Evolutionary conservation across 352 stramenopile species (phyloP).

Genomic region (Pythium oligandrum): DNA sequence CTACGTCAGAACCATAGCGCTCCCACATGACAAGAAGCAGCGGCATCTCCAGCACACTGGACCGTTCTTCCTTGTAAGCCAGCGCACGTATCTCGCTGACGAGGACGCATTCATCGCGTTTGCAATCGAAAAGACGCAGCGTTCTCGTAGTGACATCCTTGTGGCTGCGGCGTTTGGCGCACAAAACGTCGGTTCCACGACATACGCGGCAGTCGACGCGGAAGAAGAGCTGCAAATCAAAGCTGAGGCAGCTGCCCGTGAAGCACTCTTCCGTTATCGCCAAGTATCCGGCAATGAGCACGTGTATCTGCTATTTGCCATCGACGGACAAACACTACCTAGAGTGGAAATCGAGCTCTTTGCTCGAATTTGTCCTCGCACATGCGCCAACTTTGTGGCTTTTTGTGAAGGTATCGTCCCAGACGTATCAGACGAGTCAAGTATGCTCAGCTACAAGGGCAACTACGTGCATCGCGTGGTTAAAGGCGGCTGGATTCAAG

Average conservation of each 20-base stretch:
- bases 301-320: conserved; percentile 53
- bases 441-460: conserved; percentile 44
- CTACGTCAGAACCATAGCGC: conserved; percentile 26
- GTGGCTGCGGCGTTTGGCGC: conserved; percentile 49
- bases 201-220: conserved; percentile 24
- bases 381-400: conserved; percentile 71
- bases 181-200: conserved; percentile 8
- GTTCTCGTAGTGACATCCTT: conserved; percentile 45
- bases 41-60: conserved; percentile 25
- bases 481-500: conserved; percentile 65
- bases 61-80: conserved; percentile 50
- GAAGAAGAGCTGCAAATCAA: conserved; percentile 46
- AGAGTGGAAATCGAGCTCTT: conserved; percentile 72
- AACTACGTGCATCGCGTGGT: conserved; percentile 65
- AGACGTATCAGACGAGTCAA: conserved; percentile 30
- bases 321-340: conserved; percentile 54
- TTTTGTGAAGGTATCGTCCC: conserved; percentile 56
- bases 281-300: conserved; percentile 50
- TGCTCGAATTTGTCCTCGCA: conserved; percentile 48
- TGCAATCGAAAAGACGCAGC: conserved; percentile 43
- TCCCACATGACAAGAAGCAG: conserved; percentile 23
- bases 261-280: conserved; percentile 36
- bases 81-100: conserved; percentile 35
- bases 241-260: conserved; percentile 34
- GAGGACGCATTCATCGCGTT: conserved; percentile 59